phyloP scores from a whole-genome alignment of 2,329 filamentous ascomycete species.

The Penicillium palitans region DNA sequence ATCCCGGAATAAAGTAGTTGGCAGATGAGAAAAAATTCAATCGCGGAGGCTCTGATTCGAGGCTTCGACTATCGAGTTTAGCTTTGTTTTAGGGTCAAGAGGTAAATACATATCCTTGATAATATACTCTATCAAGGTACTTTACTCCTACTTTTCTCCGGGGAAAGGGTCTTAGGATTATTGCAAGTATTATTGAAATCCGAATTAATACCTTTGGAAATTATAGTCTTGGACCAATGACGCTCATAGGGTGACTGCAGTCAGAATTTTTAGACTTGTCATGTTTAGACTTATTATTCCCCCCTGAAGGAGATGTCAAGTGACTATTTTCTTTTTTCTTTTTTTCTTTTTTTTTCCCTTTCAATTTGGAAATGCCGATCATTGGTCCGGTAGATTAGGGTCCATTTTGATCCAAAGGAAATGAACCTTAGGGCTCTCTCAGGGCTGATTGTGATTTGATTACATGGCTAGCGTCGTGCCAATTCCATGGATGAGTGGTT shows the following conservation, averaged over 20 bases:
- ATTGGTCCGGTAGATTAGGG: conserved; percentile 4
- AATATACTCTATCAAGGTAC: background rate
- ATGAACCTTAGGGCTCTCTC: conserved; percentile 1
- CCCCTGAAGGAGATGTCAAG: conserved; percentile 16
- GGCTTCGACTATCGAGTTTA: conserved; percentile 2
- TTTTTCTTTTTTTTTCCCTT: background rate
- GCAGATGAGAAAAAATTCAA: background rate
- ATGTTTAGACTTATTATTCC: conserved; percentile 1
- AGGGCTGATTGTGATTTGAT: conserved; percentile 25
- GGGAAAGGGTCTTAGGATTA: background rate
- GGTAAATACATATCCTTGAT: background rate
- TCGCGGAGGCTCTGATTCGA: conserved; percentile 9
- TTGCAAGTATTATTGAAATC: background rate
- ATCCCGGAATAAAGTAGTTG: background rate
- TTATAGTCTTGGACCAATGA: conserved; percentile 1
- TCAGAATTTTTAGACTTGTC: conserved; percentile 18
- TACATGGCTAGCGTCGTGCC: conserved; percentile 24
- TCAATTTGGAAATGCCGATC: conserved; percentile 3
- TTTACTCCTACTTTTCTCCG: background rate
- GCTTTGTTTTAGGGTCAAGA: background rate
- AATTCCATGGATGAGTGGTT: conserved; percentile 24
- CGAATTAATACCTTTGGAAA: background rate
- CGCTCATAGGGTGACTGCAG: background rate
- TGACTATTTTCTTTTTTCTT: background rate
- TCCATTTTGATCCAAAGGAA: conserved; percentile 9